Base-by-base conservation (phyloP, 2,329 filamentous ascomycete genomes). In the Teratosphaeria nubilosa region DNA sequence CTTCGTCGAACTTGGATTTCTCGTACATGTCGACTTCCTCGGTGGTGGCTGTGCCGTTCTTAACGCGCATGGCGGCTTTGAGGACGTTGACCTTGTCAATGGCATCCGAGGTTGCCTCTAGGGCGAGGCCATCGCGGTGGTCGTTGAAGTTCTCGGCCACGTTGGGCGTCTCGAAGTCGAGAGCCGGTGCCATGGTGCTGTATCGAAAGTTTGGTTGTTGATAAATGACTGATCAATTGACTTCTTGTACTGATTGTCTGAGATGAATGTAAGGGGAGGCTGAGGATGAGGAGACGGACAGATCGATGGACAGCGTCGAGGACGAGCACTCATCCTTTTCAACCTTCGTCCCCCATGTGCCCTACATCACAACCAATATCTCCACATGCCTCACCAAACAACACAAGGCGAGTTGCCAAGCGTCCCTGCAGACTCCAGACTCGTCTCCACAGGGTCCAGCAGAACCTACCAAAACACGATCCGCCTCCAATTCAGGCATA, bases 1-100 rank as follows among this genome's bases (percentile, higher is more conserved):
- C 76, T 53, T 81, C 74, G 72, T 91, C 87, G 70, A 91, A 90
- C 64, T 86, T 77, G 59, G 87, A 87, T 60, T 76, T 70, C 51
- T 80, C 78, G 68, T 81, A 81, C 65, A 81, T 76, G 68, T 78
- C 74, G 61, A 73, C 73, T 61, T 78, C 75, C 59, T 73, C 69
- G 61, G 76, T 70, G 25, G 74, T 74, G 41, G 75, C 71, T 57
- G 70, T 74, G 69, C 74, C 70, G 60, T 77, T 73, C 67, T 77
- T 78, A 63, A 75, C 73, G 62, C 79, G 78, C 65, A 82, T 69
- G 56, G 76, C 75, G 56, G 77, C 79, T 66, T 83, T 84, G 64
- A 83, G 75, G 56, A 85, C 75, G 66, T 85, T 85, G 69, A 85
- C 80, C 24, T 77, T 73, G 67, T 85, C 82, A 64, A 85, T 80